Base-by-base conservation (phyloP, 306 rosid species). In the Trichosanthes truncata region DNA sequence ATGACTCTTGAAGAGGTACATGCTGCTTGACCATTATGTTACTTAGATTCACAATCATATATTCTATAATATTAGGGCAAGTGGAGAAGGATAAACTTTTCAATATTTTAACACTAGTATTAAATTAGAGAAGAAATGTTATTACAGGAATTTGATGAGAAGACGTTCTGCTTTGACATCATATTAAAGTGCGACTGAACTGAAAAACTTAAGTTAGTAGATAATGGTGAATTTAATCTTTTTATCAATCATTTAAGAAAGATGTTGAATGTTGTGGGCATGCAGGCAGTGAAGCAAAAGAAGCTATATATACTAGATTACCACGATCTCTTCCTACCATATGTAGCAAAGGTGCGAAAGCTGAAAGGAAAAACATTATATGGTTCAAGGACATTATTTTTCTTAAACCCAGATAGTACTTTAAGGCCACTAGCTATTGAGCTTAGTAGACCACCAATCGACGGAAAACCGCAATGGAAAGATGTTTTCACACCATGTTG, bases 351-450 rank as follows among this genome's bases (percentile, higher is more conserved):
- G 66, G 88, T 94, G 4, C 81, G 98, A 67, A 0, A 84, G 60
- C 26, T 87, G 0, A 71, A 88, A 81, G 94, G 90, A 3, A 90
- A 86, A 10, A 92, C 98, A 3, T 77, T 94, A 0, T 94, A 94
- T 40, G 98, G 94, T 67, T 94, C 98, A 55, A 84, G 94, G 76
- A 80, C 97, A 14, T 2, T 94, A 60, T 94, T 94, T 83, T 85
- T 90, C 84, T 86, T 87, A 7, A 93, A 87, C 3, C 57, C 51
- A 0, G 84, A 85, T 1, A 81, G 85, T 17, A 92, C 97, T 6
- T 62, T 92, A 46, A 87, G 87, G 79, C 93, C 96, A 0, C 17
- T 94, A 13, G 98, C 87, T 0, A 94, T 94, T 77, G 98, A 92
- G 86, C 80, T 94, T 6, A 82, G 89, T 40, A 86, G 98, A 5